Conservation (phyloP, 495 filamentous ascomycete genomes). For the Hypomontagnella monticulosa region DNA sequence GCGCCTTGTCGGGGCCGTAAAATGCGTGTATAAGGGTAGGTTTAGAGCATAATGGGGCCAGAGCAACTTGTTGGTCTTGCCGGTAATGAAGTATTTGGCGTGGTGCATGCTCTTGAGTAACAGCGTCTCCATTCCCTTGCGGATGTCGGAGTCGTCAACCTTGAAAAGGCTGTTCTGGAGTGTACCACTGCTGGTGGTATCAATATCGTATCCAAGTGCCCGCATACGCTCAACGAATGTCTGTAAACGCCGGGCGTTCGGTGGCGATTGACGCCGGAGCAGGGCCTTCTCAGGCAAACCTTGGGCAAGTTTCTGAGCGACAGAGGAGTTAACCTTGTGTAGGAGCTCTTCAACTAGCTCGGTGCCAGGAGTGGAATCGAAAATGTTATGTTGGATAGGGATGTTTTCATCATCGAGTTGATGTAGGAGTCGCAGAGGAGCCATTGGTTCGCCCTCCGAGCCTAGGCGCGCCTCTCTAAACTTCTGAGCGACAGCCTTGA, state of each 20-base stretch:
- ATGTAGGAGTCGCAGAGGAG: slow-evolving; percentile 86
- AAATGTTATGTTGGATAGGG: slow-evolving; percentile 94
- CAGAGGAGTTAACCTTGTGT: slow-evolving; percentile 87
- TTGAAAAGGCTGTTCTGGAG: slow-evolving; percentile 94
- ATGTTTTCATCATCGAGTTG: slow-evolving; percentile 99
- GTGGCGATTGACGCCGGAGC: slow-evolving; percentile 83
- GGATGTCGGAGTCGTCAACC: slow-evolving; percentile 83
- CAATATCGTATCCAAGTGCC: slow-evolving; percentile 85
- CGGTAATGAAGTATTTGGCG: slow-evolving; percentile 90
- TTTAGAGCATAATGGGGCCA: slow-evolving; percentile 92
- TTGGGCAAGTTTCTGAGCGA: slow-evolving; percentile 82
- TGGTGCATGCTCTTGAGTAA: slow-evolving; percentile 93
- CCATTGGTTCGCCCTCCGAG: slow-evolving; percentile 77
- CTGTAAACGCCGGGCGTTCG: slow-evolving; percentile 86
- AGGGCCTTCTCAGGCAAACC: slow-evolving; percentile 92
- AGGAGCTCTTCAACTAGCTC: slow-evolving; percentile 95
- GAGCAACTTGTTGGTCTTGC: slow-evolving; percentile 75
- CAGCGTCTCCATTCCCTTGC: slow-evolving; percentile 98
- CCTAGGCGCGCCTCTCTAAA: slow-evolving; percentile 88
- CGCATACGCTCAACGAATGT: slow-evolving; percentile 94
- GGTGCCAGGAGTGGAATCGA: slow-evolving; percentile 86
- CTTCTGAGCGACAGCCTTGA: slow-evolving; percentile 77
- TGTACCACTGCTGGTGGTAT: slow-evolving; percentile 86
- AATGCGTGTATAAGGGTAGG: slow-evolving; percentile 94
- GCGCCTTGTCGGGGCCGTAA: slow-evolving; percentile 93